phyloP scores from a whole-genome alignment of 192 early-diverging fungal species.

The Rhizoclosmatium globosum region DNA sequence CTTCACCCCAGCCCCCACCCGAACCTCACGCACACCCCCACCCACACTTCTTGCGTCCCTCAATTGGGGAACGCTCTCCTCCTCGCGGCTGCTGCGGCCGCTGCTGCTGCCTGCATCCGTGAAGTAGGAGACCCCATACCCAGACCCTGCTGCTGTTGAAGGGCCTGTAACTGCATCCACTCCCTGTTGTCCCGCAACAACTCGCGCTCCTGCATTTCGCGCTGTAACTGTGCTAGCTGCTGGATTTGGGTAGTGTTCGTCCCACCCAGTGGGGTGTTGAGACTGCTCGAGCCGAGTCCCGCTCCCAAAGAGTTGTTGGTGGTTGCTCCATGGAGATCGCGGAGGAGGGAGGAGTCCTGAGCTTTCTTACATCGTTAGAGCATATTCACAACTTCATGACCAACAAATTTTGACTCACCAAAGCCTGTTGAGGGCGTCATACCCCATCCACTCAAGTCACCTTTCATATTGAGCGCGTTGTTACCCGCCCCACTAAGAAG shows the following conservation, averaged over 20 bases:
- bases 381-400: too few species aligned
- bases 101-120: conserved; percentile 33
- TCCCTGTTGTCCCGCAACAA: conserved; percentile 14
- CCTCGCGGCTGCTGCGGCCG: conserved; percentile 27
- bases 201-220: conserved; percentile 7
- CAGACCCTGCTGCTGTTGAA: conserved; percentile 29
- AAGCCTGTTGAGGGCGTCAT: background rate
- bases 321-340: conserved; percentile 22
- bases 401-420: conserved; percentile 9
- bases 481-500: background rate
- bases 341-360: conserved; percentile 20
- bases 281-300: background rate
- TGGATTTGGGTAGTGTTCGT: conserved; percentile 19
- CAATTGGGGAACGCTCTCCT: conserved; percentile 33
- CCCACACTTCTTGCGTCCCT: background rate
- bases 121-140: conserved; percentile 14
- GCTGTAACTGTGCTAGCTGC: conserved; percentile 15
- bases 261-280: background rate
- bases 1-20: conserved; percentile 7
- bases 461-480: background rate
- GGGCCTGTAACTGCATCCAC: conserved; percentile 29
- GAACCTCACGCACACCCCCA: background rate
- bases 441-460: conserved; percentile 2
- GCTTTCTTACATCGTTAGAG: background rate
- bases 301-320: background rate